Percentiles rank a stretch among this genome's conserved stretches.
Conservation (phyloP, 805 yeast genomes). For the Starmerella roubikii region DNA sequence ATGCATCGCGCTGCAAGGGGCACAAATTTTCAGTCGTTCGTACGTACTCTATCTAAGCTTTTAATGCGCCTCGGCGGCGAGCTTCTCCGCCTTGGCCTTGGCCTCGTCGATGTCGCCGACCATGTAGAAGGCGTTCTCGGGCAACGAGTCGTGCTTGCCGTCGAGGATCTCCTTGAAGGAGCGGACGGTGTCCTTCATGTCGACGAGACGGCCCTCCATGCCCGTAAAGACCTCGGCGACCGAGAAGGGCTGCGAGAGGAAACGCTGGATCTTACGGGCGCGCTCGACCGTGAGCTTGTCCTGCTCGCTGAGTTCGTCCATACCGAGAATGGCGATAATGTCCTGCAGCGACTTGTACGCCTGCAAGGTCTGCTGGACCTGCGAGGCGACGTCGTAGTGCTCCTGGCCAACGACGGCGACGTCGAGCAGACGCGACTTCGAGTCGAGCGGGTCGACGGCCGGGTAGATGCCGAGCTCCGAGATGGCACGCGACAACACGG, state of each 20-base stretch:
- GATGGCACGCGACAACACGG: slow-evolving; percentile 98
- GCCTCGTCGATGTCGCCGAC: slow-evolving; percentile 99
- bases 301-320: slow-evolving; percentile 98
- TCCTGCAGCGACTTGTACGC: slow-evolving; percentile 99
- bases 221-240: slow-evolving; percentile 99
- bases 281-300: slow-evolving; percentile 99
- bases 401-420: slow-evolving; percentile 96
- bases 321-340: slow-evolving; percentile 99
- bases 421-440: slow-evolving; percentile 96
- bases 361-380: slow-evolving; percentile 96
- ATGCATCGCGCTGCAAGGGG: too few species aligned
- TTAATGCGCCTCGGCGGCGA: slow-evolving; percentile 60
- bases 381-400: slow-evolving; percentile 90
- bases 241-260: slow-evolving; percentile 99
- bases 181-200: slow-evolving; percentile 85
- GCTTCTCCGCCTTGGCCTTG: slow-evolving; percentile 95
- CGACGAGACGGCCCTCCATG: slow-evolving; percentile 94
- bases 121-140: slow-evolving; percentile 99
- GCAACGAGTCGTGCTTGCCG: slow-evolving; percentile 97
- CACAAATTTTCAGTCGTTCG: too few species aligned
- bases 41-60: too few species aligned
- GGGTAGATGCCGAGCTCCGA: slow-evolving; percentile 99
- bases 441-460: slow-evolving; percentile 99
- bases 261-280: slow-evolving; percentile 99
- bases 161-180: slow-evolving; percentile 96